Base-by-base conservation (phyloP, 176 grass and related monocot genomes). In the Calamus simplicifolius region DNA sequence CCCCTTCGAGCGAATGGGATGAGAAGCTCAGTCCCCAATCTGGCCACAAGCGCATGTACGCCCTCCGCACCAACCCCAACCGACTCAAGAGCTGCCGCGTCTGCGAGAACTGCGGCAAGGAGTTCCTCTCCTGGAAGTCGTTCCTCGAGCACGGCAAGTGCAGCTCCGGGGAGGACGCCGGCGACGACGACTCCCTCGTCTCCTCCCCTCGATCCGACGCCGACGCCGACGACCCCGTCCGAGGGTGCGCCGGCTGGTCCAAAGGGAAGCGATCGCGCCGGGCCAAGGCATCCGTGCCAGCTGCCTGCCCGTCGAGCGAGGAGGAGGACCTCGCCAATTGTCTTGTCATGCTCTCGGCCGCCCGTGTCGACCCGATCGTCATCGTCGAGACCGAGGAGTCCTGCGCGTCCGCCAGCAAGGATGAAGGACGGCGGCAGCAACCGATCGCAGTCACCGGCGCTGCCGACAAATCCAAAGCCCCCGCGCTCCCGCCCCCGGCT, bases 31-130 rank as follows among this genome's bases (percentile, higher is more conserved):
- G 6, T 4, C 12, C 49, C 17, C 75, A 71, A 19, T 56, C 58
- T 5, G 25, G 66, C 12, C 60, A 38, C 26, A 84, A 69, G 15
- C 68, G 77, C 4, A 85, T 83, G 50, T 96, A 87, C 71, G 61
- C 83, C 10, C 80, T 90, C 64, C 85, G 82, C 13, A 82, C 80
- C 7, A 90, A 96, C 8, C 68, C 73, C 14, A 89, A 67, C 67
- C 75, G 86, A 31, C 38, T 79, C 59, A 76, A 80, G 71, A 78
- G 67, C 54, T 81, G 78, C 19, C 86, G 80, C 58, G 48, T 76
- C 28, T 89, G 86, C 71, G 84, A 73, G 71, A 89, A 89, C 50
- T 90, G 87, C 56, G 81, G 81, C 2, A 73, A 85, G 71, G 81
- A 90, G 64, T 90, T 90, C 68, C 27, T 70, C 0, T 82, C 82